Conservation (phyloP, 2,329 filamentous ascomycete species). For the Aspergillus aculeatinus region DNA sequence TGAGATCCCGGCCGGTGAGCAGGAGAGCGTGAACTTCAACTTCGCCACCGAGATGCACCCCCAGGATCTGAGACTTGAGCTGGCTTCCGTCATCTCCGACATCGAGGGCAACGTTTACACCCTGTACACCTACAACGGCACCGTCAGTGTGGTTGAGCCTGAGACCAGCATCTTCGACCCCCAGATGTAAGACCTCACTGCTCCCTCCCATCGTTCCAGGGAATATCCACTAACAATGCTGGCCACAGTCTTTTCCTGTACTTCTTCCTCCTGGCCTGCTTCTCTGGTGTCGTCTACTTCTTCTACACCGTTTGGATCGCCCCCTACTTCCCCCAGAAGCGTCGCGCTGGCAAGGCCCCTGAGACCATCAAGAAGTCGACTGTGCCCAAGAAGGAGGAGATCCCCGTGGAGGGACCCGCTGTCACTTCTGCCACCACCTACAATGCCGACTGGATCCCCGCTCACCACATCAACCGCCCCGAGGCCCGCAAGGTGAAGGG, state of each 20-base stretch:
- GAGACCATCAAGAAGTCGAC: constrained; percentile 64
- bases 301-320: constrained; percentile 99
- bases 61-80: constrained; percentile 76
- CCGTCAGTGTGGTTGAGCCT: constrained; percentile 83
- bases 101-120: constrained; percentile 69
- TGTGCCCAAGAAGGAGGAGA: constrained; percentile 67
- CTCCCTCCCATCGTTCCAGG: not conserved
- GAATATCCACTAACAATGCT: constrained; percentile 9
- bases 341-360: constrained; percentile 57
- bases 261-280: constrained; percentile 77
- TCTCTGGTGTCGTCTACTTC: constrained; percentile 83
- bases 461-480: constrained; percentile 83
- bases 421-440: constrained; percentile 71
- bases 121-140: constrained; percentile 75
- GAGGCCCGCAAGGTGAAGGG: constrained; percentile 63
- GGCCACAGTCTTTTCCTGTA: constrained; percentile 86
- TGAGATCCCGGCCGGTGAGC: constrained; percentile 71
- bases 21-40: constrained; percentile 73
- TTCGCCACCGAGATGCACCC: constrained; percentile 92
- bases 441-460: constrained; percentile 92
- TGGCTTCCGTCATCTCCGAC: constrained; percentile 72
- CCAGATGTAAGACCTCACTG: constrained; percentile 67
- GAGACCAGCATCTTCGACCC: constrained; percentile 91
- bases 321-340: constrained; percentile 86
- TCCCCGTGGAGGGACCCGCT: constrained; percentile 66